Conservation (phyloP, 345 rosid genomes). For the Geranium brycei region DNA sequence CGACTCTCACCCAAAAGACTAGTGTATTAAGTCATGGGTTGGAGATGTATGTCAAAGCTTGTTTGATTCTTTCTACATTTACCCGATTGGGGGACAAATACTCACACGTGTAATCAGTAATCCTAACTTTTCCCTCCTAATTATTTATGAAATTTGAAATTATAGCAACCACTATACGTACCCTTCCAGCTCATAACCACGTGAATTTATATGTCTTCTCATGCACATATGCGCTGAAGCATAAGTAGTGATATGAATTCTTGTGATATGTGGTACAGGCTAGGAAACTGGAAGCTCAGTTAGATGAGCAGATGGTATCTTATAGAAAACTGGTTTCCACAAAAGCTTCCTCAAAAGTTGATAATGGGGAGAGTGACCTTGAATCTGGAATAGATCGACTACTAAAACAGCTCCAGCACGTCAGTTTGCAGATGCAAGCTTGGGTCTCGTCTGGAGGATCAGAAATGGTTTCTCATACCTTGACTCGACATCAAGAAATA, state of each 20-base stretch:
- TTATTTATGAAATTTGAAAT: no score
- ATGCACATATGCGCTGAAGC: not conserved
- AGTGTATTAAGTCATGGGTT: no score
- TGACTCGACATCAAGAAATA: conserved; percentile 94
- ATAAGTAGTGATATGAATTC: not conserved
- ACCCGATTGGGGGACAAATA: no score
- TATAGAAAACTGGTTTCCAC: conserved; percentile 72
- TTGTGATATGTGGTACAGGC: conserved; percentile 36
- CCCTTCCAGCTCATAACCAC: no score
- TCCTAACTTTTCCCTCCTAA: no score
- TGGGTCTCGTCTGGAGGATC: conserved; percentile 97
- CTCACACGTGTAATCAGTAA: no score
- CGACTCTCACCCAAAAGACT: no score
- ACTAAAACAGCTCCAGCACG: conserved; percentile 69
- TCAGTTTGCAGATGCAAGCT: conserved; percentile 80
- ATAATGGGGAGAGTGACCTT: conserved; percentile 54
- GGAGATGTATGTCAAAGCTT: no score
- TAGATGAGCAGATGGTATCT: conserved; percentile 91
- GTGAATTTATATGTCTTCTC: not conserved
- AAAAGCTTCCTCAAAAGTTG: conserved; percentile 49
- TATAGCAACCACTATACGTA: no score
- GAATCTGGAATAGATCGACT: conserved; percentile 65
- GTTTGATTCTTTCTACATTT: no score
- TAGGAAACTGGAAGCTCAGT: conserved; percentile 89
- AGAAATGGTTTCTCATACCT: conserved; percentile 96